Conservation (phyloP, 1,284 basidiomycete genomes). For the Neolentinus lepideus region DNA sequence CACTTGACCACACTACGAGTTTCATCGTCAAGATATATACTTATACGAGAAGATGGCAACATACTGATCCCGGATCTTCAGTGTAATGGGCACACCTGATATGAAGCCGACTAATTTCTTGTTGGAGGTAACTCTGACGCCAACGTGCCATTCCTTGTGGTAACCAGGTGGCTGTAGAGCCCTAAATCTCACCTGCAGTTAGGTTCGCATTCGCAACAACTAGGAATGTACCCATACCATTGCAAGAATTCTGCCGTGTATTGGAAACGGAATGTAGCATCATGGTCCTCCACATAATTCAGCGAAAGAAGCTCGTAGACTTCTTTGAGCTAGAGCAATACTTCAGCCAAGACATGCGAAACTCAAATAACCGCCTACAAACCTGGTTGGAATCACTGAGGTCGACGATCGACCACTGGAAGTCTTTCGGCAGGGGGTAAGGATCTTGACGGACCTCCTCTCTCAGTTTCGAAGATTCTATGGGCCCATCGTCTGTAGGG, state of each 20-base stretch:
- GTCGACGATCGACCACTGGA: conserved; percentile 88
- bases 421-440: conserved; percentile 86
- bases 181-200: conserved; percentile 40
- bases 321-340: conserved; percentile 66
- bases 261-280: conserved; percentile 93
- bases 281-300: conserved; percentile 97
- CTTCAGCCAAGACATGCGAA: conserved; percentile 4
- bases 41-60: too few relatives aligned
- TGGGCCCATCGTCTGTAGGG: conserved; percentile 76
- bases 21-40: too few relatives aligned
- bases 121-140: conserved; percentile 85
- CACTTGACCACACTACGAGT: conserved; percentile 69
- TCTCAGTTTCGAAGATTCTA: conserved; percentile 76
- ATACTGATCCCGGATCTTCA: conserved; percentile 78
- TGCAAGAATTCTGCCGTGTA: conserved; percentile 93
- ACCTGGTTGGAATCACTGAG: conserved; percentile 74
- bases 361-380: conserved; percentile 2
- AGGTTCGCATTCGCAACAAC: conserved; percentile 2
- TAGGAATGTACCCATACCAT: conserved; percentile 56
- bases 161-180: conserved; percentile 94
- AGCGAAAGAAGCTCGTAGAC: conserved; percentile 88
- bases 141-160: conserved; percentile 91
- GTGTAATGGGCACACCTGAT: conserved; percentile 83
- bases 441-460: conserved; percentile 85
- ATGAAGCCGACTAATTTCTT: conserved; percentile 98